Percentiles rank a stretch among this genome's conserved stretches.
Conservation (phyloP, 1,139 yeast species). For the Blastobotrys aristatus region DNA sequence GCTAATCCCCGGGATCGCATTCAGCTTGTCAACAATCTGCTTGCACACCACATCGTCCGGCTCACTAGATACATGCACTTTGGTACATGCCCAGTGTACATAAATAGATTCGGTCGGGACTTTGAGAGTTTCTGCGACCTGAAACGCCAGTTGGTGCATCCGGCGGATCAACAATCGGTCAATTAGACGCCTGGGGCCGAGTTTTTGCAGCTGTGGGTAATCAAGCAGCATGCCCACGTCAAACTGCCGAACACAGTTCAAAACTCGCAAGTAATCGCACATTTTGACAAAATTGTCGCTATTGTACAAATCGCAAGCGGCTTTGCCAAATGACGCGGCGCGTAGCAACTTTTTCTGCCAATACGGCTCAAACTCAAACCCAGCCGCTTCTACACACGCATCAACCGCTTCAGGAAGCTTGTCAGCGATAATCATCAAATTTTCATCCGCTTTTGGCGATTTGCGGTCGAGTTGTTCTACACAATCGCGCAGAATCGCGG, state of each 20-base stretch:
- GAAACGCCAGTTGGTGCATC: constrained; percentile 58
- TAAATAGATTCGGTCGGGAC: constrained; percentile 55
- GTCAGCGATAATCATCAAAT: constrained; percentile 49
- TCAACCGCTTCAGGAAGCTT: constrained; percentile 59
- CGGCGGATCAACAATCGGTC: constrained; percentile 56
- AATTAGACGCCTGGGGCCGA: constrained; percentile 47
- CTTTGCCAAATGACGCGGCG: constrained; percentile 86
- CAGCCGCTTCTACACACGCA: constrained; percentile 68
- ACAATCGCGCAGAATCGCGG: constrained; percentile 79
- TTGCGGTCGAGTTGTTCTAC: constrained; percentile 64
- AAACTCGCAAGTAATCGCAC: constrained; percentile 56
- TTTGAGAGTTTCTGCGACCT: constrained; percentile 50
- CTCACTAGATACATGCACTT: constrained; percentile 48
- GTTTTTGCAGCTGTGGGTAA: constrained; percentile 41
- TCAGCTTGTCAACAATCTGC: constrained; percentile 45
- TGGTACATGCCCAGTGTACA: constrained; percentile 76
- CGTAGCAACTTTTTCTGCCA: constrained; percentile 77
- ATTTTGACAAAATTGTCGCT: constrained; percentile 58
- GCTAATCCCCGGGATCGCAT: constrained; percentile 41
- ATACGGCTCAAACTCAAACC: constrained; percentile 66
- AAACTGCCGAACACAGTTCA: constrained; percentile 60
- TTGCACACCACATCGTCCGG: constrained; percentile 59
- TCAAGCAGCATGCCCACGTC: constrained; percentile 71
- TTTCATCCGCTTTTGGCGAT: constrained; percentile 82
- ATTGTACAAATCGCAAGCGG: constrained; percentile 52